Evolutionary conservation across 2,329 filamentous ascomycete species (phyloP), one percentile per base, ranked within the genome.

Genomic region (Hymenoscyphus albidus): DNA sequence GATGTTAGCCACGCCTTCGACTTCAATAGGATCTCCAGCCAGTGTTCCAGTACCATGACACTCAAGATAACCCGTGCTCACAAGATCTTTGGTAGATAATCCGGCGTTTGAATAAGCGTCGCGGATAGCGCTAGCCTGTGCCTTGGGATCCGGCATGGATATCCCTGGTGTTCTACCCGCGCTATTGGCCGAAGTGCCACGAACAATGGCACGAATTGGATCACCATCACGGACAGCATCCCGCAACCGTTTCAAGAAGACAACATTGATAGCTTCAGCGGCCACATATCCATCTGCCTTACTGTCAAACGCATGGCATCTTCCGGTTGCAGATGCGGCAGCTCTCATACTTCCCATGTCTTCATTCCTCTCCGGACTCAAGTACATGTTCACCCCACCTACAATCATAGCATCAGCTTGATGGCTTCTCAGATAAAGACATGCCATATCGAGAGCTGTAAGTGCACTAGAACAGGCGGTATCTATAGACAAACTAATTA

Each of bases 221-320:
- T 89, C 85, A 22, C 83, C 83, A 68, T 85, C 83, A 9, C 77
- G 76, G 5, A 88, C 68, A 0, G 87, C 87, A 71, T 86, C 82
- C 6, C 78, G 76, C 0, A 89, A 75, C 1, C 80, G 80, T 74
- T 89, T 89, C 56, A 89, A 70, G 5, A 88, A 70, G 1, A 89
- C 74, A 13, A 84, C 79, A 0, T 80, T 84, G 32, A 85, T 78
- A 0, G 85, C 87, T 69, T 90, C 87, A 0, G 85, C 86, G 40
- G 86, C 79, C 0, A 82, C 85, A 69, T 89, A 90, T 0, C 87
- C 87, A 64, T 86, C 82, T 22, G 85, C 87, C 1, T 6, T 10
- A 80, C 77, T 42, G 51, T 40, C 38, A 40, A 72, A 65, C 12
- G 64, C 65, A 27, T 69, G 59, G 13, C 66, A 69, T 22, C 55